These are phyloP conservation scores for Talaromyces funiculosus DNA, from an alignment of 2,329 filamentous ascomycete genomes.

Conservation along the genomic window DNA sequence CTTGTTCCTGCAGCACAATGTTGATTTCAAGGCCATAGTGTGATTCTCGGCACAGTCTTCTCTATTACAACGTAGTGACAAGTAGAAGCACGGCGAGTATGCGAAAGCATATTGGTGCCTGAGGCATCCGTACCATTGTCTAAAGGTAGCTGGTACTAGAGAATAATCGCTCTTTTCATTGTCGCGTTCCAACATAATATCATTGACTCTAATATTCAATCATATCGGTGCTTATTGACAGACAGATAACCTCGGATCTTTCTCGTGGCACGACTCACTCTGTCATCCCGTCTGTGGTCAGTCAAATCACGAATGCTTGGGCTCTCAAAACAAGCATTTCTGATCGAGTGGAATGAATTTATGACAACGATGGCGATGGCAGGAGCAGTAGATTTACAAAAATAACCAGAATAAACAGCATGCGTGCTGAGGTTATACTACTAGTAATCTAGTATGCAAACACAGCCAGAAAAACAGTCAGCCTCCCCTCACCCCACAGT, in stretches of 20 bases:
- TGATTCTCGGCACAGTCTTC: not conserved
- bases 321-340: not conserved
- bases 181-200: not conserved
- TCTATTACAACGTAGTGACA: too few species aligned
- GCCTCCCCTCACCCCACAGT: slow-evolving; percentile 30
- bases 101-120: not conserved
- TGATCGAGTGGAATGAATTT: not conserved
- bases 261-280: not conserved
- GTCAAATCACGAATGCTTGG: not conserved
- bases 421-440: not conserved
- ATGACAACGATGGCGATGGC: not conserved
- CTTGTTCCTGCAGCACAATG: not conserved
- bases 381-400: not conserved
- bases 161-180: not conserved
- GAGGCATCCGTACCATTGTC: not conserved
- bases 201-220: not conserved
- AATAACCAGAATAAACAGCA: not conserved
- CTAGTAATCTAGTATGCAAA: too few species aligned
- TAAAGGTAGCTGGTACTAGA: not conserved
- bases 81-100: too few species aligned
- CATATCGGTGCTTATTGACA: not conserved
- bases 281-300: not conserved
- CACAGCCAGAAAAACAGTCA: too few species aligned
- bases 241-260: not conserved
- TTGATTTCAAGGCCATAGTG: not conserved